A percentile compares a stretch with the other conserved stretches of the same genome.
These are phyloP conservation scores for Spinellus fusiger DNA, from an alignment of 192 early-diverging fungal species.

Conservation along the genomic window DNA sequence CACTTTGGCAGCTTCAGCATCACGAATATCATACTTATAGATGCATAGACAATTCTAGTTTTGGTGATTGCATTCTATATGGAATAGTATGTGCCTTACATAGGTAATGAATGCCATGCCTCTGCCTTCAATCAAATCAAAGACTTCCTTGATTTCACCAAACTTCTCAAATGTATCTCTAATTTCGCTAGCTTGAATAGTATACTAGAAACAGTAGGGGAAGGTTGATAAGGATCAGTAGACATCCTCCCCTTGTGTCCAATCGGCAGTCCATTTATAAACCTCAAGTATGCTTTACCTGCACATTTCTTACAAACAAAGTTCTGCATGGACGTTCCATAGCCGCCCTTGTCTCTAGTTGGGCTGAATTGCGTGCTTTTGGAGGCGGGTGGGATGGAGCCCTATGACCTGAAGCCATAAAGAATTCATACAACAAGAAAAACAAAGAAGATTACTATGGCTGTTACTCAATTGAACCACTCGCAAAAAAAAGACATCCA, in stretches of 20 bases:
- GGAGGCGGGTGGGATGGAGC: not conserved
- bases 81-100: conserved; percentile 33
- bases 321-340: conserved; percentile 37
- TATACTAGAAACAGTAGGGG: conserved; percentile 29
- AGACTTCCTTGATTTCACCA: conserved; percentile 55
- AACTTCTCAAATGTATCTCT: conserved; percentile 37
- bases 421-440: not conserved
- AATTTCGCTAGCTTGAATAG: conserved; percentile 30
- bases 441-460: not conserved
- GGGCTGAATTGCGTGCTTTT: conserved; percentile 6
- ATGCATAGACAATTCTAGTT: not conserved
- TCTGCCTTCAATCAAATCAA: conserved; percentile 44
- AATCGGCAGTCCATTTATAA: not conserved
- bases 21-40: conserved; percentile 44
- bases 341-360: conserved; percentile 29
- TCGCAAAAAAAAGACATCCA: not conserved
- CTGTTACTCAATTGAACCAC: no score
- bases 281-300: conserved; percentile 20
- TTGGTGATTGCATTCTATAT: not conserved
- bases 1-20: conserved; percentile 42
- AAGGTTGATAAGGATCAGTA: not conserved
- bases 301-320: conserved; percentile 38
- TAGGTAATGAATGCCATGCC: conserved; percentile 58
- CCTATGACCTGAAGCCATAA: not conserved
- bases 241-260: not conserved